phyloP scores from a whole-genome alignment of 805 yeast genomes.

The Starmerella geochares region DNA sequence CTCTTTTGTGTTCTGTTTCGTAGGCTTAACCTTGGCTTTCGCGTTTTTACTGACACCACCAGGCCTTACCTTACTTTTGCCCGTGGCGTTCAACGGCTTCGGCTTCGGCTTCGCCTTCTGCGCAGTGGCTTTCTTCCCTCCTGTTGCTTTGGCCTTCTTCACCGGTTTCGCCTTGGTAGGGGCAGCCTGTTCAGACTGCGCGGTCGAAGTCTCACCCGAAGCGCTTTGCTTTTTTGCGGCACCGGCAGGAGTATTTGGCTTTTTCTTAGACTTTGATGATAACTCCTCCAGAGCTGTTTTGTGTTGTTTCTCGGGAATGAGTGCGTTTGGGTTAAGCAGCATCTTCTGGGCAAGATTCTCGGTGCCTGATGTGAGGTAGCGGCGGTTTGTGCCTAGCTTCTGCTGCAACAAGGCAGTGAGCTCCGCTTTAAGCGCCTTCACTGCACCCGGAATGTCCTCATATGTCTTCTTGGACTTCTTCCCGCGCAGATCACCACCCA shows the following conservation, averaged over 20 bases:
- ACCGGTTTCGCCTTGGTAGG: not conserved
- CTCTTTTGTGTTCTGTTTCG: not conserved
- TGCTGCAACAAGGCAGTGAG: conserved; percentile 24
- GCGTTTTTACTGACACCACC: conserved; percentile 1
- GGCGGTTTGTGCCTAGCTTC: conserved; percentile 26
- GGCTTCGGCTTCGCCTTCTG: not conserved
- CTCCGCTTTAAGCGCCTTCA: conserved; percentile 22
- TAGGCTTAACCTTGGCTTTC: not conserved
- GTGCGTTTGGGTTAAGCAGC: conserved; percentile 21
- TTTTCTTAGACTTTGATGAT: conserved; percentile 6
- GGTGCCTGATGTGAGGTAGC: conserved; percentile 30
- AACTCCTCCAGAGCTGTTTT: conserved; percentile 25
- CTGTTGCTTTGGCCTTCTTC: not conserved
- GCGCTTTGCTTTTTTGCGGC: too few species aligned
- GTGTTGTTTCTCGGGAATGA: conserved; percentile 21
- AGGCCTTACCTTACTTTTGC: not conserved
- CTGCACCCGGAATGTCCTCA: conserved; percentile 4
- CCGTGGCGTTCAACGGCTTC: not conserved
- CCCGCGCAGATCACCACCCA: conserved; percentile 35
- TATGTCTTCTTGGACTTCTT: conserved; percentile 41
- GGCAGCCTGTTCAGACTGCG: not conserved
- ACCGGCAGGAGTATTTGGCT: not conserved
- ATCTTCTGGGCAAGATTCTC: conserved; percentile 30
- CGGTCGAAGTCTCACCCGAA: too few species aligned
- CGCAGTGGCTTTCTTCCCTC: not conserved